Base-by-base conservation (phyloP, 495 filamentous ascomycete genomes). In the Clohesyomyces aquaticus region DNA sequence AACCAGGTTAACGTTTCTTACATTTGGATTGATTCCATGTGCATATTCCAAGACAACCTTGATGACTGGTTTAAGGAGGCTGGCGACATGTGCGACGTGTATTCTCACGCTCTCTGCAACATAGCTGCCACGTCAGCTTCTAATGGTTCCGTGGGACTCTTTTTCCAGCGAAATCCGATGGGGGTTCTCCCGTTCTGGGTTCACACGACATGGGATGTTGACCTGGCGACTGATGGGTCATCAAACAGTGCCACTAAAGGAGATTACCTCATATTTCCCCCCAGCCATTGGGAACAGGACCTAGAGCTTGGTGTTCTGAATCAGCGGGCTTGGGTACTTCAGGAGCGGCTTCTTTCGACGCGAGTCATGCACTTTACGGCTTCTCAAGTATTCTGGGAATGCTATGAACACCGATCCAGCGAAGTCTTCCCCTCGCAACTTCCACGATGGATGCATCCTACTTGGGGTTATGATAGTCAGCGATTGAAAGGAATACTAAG, bases 11-110 rank as follows among this genome's bases (percentile, higher is more conserved):
- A 43, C n/a, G 12, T 58, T 1, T 21, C 41, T 2, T 66, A 69
- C 27, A n/a, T 69, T 14, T 70, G 66, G 67, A 61, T 70, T 26
- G 67, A 70, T 48, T 21, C 49, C 2, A 18, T 70, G 11, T 70
- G 64, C 47, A 67, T 70, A 48, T 45, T 67, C 29, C 63, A 69
- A 38, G 63, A 69, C 29, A 38, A 61, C 38, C 10, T 19, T 14
- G 43, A 29, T 19, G 61, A 65, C 38, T 63, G 59, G 59, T 12
- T 21, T 11, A 16, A 19, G 11, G 59, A 63, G 47, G 35, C 49
- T 3, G 52, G 19, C 18, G 12, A 9, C 4, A 63, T 63, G 51
- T 11, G 11, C 11, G 38, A 42, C 11, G 59, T 63, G 3, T 63
- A 63, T 47, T 29, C 16, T 4, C 6, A 54, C 26, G 59, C 59